Conservation (phyloP, 2,329 filamentous ascomycete genomes). For the Xylaria sp. region DNA sequence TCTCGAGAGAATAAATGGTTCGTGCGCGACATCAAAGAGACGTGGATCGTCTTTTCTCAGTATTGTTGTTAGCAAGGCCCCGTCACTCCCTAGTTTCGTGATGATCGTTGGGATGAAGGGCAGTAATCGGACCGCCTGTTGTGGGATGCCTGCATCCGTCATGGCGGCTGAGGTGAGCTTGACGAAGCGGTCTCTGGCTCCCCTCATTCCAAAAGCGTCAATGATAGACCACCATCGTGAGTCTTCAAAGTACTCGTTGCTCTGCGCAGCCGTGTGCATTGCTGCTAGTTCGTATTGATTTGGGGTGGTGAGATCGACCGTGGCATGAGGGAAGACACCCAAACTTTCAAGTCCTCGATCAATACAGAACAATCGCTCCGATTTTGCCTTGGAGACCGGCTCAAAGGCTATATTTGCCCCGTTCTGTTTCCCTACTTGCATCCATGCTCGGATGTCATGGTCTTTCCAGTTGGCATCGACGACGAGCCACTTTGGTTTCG, state of each 20-base stretch:
- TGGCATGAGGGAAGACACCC: slow-evolving; percentile 62
- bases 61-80: slow-evolving; percentile 77
- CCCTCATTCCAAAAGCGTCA: slow-evolving; percentile 77
- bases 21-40: slow-evolving; percentile 65
- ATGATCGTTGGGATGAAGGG: slow-evolving; percentile 86
- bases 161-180: slow-evolving; percentile 69
- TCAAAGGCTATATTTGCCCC: slow-evolving; percentile 76
- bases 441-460: slow-evolving; percentile 69
- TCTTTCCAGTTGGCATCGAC: slow-evolving; percentile 87
- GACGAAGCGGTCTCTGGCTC: slow-evolving; percentile 74
- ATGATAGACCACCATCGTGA: slow-evolving; percentile 80
- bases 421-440: slow-evolving; percentile 62
- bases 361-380: slow-evolving; percentile 67
- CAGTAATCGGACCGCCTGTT: slow-evolving; percentile 81
- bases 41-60: slow-evolving; percentile 71
- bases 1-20: slow-evolving; percentile 74
- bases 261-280: slow-evolving; percentile 75
- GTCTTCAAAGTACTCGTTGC: slow-evolving; percentile 70
- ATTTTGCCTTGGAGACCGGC: slow-evolving; percentile 85
- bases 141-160: slow-evolving; percentile 80
- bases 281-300: slow-evolving; percentile 81
- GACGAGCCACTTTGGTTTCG: slow-evolving; percentile 76
- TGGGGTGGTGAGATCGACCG: slow-evolving; percentile 78
- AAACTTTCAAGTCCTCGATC: slow-evolving; percentile 46
- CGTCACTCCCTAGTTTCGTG: slow-evolving; percentile 79